phyloP scores from a whole-genome alignment of 1,139 yeast species.

The Candida sanyaensis region DNA sequence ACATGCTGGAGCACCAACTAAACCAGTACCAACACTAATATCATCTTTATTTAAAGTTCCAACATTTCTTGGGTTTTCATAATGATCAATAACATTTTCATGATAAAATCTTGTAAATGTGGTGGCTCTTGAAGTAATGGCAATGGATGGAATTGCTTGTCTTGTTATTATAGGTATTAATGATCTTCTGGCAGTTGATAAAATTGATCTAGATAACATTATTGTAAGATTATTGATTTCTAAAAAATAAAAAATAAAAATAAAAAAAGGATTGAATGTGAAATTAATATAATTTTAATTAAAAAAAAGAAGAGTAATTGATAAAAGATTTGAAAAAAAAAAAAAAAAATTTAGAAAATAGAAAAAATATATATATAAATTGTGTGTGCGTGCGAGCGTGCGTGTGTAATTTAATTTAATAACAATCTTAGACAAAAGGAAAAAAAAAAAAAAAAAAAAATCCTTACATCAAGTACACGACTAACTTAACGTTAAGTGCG shows the following conservation, averaged over 20 bases:
- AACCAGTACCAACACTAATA: conserved; percentile 89
- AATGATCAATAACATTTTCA: conserved; percentile 86
- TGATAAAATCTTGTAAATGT: conserved; percentile 49
- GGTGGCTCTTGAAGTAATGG: neutral
- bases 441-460: too few species aligned
- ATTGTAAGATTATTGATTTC: neutral
- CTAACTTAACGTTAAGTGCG: neutral
- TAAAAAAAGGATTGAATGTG: too few species aligned
- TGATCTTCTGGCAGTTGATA: conserved; percentile 16
- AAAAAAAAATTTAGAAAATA: neutral
- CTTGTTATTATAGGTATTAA: conserved; percentile 1
- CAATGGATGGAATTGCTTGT: neutral
- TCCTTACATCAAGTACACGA: too few species aligned
- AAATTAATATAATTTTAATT: neutral
- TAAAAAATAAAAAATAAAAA: neutral
- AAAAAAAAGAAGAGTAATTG: neutral
- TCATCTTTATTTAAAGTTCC: conserved; percentile 85
- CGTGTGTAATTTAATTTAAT: too few species aligned
- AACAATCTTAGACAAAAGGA: too few species aligned
- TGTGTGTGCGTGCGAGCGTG: neutral
- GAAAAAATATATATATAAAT: neutral
- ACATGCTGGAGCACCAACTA: conserved; percentile 98
- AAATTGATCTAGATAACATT: conserved; percentile 28
- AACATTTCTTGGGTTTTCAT: conserved; percentile 94
- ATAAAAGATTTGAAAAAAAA: neutral